phyloP scores from a whole-genome alignment of 2,329 filamentous ascomycete species.

The Cadophora sp. region DNA sequence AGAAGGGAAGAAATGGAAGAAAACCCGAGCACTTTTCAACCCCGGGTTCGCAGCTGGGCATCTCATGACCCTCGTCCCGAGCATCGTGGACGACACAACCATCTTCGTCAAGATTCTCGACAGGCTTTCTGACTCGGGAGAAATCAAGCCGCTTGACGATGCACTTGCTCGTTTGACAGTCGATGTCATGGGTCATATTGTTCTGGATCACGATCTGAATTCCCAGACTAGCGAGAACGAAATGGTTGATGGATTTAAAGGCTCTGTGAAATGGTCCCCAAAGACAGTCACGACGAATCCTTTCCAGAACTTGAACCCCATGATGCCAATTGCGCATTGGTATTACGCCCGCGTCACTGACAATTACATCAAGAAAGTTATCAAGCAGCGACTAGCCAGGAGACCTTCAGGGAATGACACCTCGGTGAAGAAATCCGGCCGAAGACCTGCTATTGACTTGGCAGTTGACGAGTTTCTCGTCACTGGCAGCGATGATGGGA shows the following conservation, averaged over 20 bases:
- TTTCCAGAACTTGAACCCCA: conserved; percentile 25
- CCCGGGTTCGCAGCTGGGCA: conserved; percentile 30
- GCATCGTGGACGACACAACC: conserved; percentile 28
- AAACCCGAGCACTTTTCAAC: conserved; percentile 30
- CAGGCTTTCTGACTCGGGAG: conserved; percentile 16
- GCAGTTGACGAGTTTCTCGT: conserved; percentile 26
- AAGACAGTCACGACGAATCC: conserved; percentile 15
- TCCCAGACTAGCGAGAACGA: conserved; percentile 28
- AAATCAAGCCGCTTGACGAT: conserved; percentile 26
- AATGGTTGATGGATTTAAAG: conserved; percentile 25
- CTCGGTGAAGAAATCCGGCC: conserved; percentile 1
- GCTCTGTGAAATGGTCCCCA: conserved; percentile 21
- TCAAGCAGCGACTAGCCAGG: conserved; percentile 18
- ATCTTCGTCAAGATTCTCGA: conserved; percentile 25
- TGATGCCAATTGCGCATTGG: conserved; percentile 17
- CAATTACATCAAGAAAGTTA: conserved; percentile 28
- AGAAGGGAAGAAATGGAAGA: conserved; percentile 31
- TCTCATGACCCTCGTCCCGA: conserved; percentile 25
- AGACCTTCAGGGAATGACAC: neutral
- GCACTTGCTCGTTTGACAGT: conserved; percentile 24
- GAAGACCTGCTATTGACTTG: conserved; percentile 28
- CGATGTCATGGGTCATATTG: conserved; percentile 32
- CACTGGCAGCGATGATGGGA: conserved; percentile 13
- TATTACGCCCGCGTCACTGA: conserved; percentile 25
- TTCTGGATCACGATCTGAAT: conserved; percentile 32